phyloP scores from a whole-genome alignment of 1,284 basidiomycete genomes.

The Apiotrichum siamense region DNA sequence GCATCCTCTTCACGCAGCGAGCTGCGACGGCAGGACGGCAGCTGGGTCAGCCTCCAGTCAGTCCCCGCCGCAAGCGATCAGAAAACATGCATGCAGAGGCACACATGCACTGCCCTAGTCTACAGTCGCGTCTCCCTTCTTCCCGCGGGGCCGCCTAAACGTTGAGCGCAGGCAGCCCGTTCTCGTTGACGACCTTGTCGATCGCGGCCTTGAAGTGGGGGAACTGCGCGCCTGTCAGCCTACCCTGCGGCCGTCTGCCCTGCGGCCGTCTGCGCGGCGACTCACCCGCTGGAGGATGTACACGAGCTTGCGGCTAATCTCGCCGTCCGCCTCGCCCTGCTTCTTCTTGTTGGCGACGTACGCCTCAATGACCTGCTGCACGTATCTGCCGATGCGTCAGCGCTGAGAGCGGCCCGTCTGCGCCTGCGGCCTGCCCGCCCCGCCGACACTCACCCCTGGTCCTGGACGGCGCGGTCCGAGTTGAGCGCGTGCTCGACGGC shows the following conservation, averaged over 20 bases:
- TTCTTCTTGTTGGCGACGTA: slow-evolving; percentile 17
- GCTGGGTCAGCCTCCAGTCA: no score
- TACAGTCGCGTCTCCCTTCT: background rate
- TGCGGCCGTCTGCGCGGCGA: background rate
- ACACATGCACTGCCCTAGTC: no score
- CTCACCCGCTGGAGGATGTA: slow-evolving; percentile 3
- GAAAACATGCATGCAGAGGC: no score
- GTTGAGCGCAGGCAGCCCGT: slow-evolving; percentile 4
- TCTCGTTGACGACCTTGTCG: slow-evolving; percentile 7
- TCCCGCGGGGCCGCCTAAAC: background rate
- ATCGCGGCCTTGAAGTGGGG: slow-evolving; percentile 7
- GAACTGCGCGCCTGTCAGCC: slow-evolving; percentile 1
- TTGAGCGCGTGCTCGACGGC: slow-evolving; percentile 14
- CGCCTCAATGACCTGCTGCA: slow-evolving; percentile 8
- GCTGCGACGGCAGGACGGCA: no score
- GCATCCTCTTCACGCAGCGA: no score
- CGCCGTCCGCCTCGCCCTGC: slow-evolving; percentile 10
- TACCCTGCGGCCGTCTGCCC: background rate
- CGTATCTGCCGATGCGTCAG: slow-evolving; percentile 7
- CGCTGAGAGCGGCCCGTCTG: background rate
- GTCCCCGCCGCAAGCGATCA: no score
- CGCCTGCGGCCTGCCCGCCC: background rate
- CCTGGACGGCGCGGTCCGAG: slow-evolving; percentile 9
- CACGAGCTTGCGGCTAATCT: slow-evolving; percentile 12
- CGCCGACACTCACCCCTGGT: slow-evolving; percentile 6